A percentile compares a stretch with the other conserved stretches of the same genome.
phyloP scores from a whole-genome alignment of 352 stramenopile species.

The Peronospora belbahrii region DNA sequence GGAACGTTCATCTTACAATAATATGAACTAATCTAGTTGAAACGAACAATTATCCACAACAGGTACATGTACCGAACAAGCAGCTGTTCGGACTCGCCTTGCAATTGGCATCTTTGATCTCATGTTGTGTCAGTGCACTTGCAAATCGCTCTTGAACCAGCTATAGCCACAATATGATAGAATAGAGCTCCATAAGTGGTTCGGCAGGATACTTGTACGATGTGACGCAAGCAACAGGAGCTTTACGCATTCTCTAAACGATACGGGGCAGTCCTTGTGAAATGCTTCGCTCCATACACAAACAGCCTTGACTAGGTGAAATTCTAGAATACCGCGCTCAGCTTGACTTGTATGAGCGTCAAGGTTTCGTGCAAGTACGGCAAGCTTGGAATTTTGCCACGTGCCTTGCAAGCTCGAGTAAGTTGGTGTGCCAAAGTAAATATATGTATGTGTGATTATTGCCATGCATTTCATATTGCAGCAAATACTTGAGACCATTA shows the following conservation, averaged over 20 bases:
- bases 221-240: slow-evolving; percentile 28
- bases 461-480: slow-evolving; percentile 45
- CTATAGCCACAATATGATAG: slow-evolving; percentile 38
- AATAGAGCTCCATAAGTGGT: slow-evolving; percentile 34
- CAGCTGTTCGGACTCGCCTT: too few species aligned
- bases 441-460: slow-evolving; percentile 55
- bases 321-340: slow-evolving; percentile 35
- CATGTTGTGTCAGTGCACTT: not conserved
- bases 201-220: slow-evolving; percentile 25
- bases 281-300: slow-evolving; percentile 34
- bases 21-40: too few species aligned
- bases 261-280: slow-evolving; percentile 33
- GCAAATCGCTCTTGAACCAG: slow-evolving; percentile 27
- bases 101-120: slow-evolving; percentile 10
- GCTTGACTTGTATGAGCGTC: slow-evolving; percentile 17
- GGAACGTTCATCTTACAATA: too few species aligned
- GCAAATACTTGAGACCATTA: slow-evolving; percentile 33
- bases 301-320: slow-evolving; percentile 22
- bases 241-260: slow-evolving; percentile 34
- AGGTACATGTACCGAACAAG: too few species aligned
- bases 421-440: slow-evolving; percentile 25
- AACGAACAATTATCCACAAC: too few species aligned
- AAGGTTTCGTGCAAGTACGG: slow-evolving; percentile 9
- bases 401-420: slow-evolving; percentile 32
- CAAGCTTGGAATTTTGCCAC: slow-evolving; percentile 45